A percentile compares a stretch with the other conserved stretches of the same genome.
These are phyloP conservation scores for Cercospora zeina DNA, from an alignment of 2,329 filamentous ascomycete genomes.

Conservation along the genomic window DNA sequence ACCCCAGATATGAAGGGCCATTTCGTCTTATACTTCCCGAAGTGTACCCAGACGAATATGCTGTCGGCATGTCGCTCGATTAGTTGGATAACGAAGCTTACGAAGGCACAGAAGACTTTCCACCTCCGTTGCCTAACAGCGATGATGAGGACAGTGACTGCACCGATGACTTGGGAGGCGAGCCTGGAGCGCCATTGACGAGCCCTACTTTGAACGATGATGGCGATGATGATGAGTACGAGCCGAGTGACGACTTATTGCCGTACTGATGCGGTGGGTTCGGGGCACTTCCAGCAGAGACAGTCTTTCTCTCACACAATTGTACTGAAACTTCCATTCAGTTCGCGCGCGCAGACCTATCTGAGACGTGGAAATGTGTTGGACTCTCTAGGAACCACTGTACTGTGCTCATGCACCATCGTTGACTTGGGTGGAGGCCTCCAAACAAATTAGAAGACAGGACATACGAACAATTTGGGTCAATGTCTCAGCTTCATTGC, in stretches of 20 bases:
- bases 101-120: neutral
- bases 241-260: neutral
- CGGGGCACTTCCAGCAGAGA: neutral
- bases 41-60: neutral
- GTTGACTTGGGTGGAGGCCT: neutral
- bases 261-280: neutral
- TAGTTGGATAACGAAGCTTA: neutral
- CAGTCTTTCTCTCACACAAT: neutral
- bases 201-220: neutral
- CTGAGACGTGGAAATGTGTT: neutral
- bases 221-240: neutral
- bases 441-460: neutral
- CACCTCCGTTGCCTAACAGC: neutral
- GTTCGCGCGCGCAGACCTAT: neutral
- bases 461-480: neutral
- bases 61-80: slow-evolving; percentile 2
- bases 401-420: neutral
- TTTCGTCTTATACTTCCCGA: neutral
- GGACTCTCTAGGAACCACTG: neutral
- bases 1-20: neutral
- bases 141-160: neutral
- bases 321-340: neutral
- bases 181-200: neutral
- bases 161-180: neutral
- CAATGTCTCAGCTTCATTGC: neutral